Percentiles rank a stretch among this genome's conserved stretches.
Evolutionary conservation across 2,329 filamentous ascomycete genomes (phyloP).

Genomic region (Nectriaceae sp.): DNA sequence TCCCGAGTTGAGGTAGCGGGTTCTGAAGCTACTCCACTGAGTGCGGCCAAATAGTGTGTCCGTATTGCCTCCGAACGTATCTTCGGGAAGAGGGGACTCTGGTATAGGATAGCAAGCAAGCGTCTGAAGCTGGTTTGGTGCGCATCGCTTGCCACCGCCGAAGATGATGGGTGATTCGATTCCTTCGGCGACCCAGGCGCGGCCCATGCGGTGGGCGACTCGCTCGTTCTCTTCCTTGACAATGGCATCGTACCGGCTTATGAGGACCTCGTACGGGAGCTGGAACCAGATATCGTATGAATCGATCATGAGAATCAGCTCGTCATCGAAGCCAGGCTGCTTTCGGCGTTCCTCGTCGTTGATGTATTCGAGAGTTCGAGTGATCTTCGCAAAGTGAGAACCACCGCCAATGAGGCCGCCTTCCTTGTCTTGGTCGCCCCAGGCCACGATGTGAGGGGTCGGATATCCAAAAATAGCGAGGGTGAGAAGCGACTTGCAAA

Average conservation of each 20-base stretch:
- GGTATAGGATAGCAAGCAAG: slow-evolving; percentile 31
- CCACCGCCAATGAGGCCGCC: slow-evolving; percentile 23
- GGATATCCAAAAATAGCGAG: slow-evolving; percentile 31
- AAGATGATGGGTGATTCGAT: slow-evolving; percentile 28
- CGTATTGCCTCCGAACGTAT: slow-evolving; percentile 24
- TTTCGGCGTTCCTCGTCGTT: slow-evolving; percentile 20
- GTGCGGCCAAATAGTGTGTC: slow-evolving; percentile 22
- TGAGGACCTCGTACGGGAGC: slow-evolving; percentile 28
- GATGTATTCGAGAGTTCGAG: slow-evolving; percentile 26
- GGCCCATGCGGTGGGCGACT: slow-evolving; percentile 24
- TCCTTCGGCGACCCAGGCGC: slow-evolving; percentile 20
- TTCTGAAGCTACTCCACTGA: slow-evolving; percentile 19
- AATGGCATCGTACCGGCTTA: slow-evolving; percentile 28
- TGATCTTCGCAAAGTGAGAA: slow-evolving; percentile 33
- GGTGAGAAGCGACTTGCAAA: slow-evolving; percentile 36
- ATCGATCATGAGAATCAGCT: slow-evolving; percentile 34
- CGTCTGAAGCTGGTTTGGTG: slow-evolving; percentile 23
- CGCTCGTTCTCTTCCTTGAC: slow-evolving; percentile 24
- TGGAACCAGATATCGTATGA: slow-evolving; percentile 38
- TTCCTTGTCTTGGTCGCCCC: slow-evolving; percentile 22
- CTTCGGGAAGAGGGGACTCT: slow-evolving; percentile 27
- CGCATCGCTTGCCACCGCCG: slow-evolving; percentile 30
- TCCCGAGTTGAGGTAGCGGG: slow-evolving; percentile 28
- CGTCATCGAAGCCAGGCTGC: slow-evolving; percentile 25
- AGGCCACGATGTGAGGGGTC: slow-evolving; percentile 28